Evolutionary conservation across 768 basidiomycete genomes (phyloP), one percentile per base, ranked within the genome.

Genomic region (Suillus tomentosus): DNA sequence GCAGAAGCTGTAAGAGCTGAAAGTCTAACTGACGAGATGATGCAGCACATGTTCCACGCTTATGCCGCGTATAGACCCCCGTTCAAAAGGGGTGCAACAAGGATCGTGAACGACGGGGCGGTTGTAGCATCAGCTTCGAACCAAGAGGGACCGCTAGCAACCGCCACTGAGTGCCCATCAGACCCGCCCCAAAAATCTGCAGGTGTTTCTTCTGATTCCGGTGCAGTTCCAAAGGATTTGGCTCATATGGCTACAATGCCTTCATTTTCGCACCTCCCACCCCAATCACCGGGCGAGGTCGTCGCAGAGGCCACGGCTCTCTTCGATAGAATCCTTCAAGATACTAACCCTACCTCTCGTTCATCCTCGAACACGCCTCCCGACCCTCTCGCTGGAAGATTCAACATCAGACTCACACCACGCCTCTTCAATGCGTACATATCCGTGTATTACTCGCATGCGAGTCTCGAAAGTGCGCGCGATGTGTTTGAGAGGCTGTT

Each of bases 21-120:
- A 72, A 47, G 53, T 43, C 71, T 85, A 24, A 83, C 91, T 66
- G 88, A 91, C 62, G 84, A 88, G 66, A 79, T 90, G 50, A 88
- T 97, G 88, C 82, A 84, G 70, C 90, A 92, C 69, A 76, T 96
- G 37, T 95, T 98, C 76, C 90, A 96, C 75, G 82, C 93, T 0
- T 97, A 98, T 77, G 87, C 93, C 0, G 79, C 90, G 3, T 95
- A 94, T 77, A 81, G 79, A 47, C 88, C 91, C 3, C 87, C 91
- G 0, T 89, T 94, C 74, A 79, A 73, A 56, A 81, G 89, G 55
- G 75, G 78, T 4, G 74, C 79, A 14, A 82, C 88, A 9, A 77
- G 79, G 62, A 54, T 86, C 11, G 73, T 82, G 10, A 77, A 79
- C 10, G 31, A 13, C 24, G 3, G 64, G 62, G 42, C 65, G 61